phyloP scores from a whole-genome alignment of 257 asterid genomes.

The Salvia splendens region DNA sequence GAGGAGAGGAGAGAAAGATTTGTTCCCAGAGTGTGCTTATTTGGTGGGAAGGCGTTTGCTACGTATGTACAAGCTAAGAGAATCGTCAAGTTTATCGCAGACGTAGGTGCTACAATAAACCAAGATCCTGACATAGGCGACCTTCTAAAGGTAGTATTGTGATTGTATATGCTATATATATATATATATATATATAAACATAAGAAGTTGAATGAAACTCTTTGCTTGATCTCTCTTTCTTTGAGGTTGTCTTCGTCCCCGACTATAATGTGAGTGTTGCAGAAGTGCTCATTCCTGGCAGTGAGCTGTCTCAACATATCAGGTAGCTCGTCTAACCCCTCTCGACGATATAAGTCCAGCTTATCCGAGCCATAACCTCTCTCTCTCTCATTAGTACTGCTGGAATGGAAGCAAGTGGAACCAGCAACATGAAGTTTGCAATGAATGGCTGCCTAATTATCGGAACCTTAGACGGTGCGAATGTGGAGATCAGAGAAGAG shows the following conservation, averaged over 20 bases:
- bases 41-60: conserved; percentile 70
- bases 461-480: conserved; percentile 90
- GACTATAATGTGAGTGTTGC: conserved; percentile 89
- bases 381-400: conserved; percentile 64
- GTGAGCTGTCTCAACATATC: conserved; percentile 85
- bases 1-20: conserved; percentile 52
- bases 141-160: conserved; percentile 50
- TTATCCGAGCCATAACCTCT: conserved; percentile 3
- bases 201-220: neutral
- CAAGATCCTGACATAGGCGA: conserved; percentile 66
- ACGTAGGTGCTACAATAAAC: conserved; percentile 63
- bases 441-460: conserved; percentile 84
- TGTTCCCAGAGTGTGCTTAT: conserved; percentile 65
- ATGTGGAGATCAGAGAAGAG: conserved; percentile 85
- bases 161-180: neutral
- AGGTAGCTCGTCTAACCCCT: conserved; percentile 46
- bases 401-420: conserved; percentile 97
- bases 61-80: conserved; percentile 70
- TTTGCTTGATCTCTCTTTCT: conserved; percentile 16
- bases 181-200: neutral
- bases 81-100: conserved; percentile 64
- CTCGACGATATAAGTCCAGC: conserved; percentile 1
- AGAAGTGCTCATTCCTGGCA: conserved; percentile 75
- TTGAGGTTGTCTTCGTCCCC: conserved; percentile 73
- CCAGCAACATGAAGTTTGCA: conserved; percentile 90